Base-by-base conservation (phyloP, 202 grass and related monocot species). In the Bolboschoenoplectus hybrid region DNA sequence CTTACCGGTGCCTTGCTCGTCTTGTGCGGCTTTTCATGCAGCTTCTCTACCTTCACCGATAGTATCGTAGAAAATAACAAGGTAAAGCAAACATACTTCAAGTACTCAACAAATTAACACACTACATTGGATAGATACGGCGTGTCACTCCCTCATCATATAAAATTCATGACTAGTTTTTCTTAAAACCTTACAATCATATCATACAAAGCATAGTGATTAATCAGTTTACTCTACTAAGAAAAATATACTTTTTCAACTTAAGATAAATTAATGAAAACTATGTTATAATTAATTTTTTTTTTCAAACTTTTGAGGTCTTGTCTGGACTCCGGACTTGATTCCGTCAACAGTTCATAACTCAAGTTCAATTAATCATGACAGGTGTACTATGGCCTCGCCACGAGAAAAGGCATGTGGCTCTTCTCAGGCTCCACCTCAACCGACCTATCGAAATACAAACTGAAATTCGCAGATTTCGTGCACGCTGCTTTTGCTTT, bases 21-120 rank as follows among this genome's bases (percentile, higher is more conserved):
- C 79, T 81, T 89, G 19, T 97, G 94, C 77, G 88, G 91, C 73
- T 84, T 57, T 16, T 97, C 85, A 44, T 97, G 94, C 67, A 82
- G 86, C 74, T 90, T 97, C 86, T 83, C 94, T 40, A 80, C 80
- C 82, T 97, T 97, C 89, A 97, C 94, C 19, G 94, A 97, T 84
- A 97, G 94, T 86, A 91, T 93, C 86, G 72, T 90, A n/a, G 94
- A 92, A 51, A 52, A 86, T 76, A 84, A 93, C 58, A 92, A 92
- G 81, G 81, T 84, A 84, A 39, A 36, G 11, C 0, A 78, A n/a
- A 40, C 12, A 3, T 17, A 57, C 4, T 3, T 40, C 35, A 75
- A 13, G 3, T 35, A 6, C 45, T 73, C 45, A 66, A 11, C 34
- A 38, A 73, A 47, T 32, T 39, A 39, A 14, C 13, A n/a, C 50